Percentiles rank a stretch among this genome's conserved stretches.
phyloP scores from a whole-genome alignment of 2,329 filamentous ascomycete genomes.

The Cryphonectria nitschkei region DNA sequence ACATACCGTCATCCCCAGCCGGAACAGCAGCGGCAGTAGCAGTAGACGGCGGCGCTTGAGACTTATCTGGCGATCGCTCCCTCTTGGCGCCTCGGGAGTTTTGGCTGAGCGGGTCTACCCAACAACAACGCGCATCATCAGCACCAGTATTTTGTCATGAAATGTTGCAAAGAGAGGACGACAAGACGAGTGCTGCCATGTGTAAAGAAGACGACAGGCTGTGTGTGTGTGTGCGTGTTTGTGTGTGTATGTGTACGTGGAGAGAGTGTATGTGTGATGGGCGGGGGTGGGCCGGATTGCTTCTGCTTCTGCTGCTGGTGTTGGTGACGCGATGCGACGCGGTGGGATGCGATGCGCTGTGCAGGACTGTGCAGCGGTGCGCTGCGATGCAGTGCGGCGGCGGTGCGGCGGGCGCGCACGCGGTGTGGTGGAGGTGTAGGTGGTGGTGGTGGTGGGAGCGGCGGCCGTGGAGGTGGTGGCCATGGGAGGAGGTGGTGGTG shows the following conservation, averaged over 20 bases:
- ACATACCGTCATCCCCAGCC: slow-evolving; percentile 77
- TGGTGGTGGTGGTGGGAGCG: slow-evolving; percentile 11
- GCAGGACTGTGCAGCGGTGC: slow-evolving; percentile 12
- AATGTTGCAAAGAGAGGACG: slow-evolving; percentile 4
- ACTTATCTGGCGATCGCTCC: slow-evolving; percentile 73
- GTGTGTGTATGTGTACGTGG: neutral
- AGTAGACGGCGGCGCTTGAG: slow-evolving; percentile 56
- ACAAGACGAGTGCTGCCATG: slow-evolving; percentile 25
- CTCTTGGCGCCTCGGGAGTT: slow-evolving; percentile 74
- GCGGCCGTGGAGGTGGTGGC: neutral
- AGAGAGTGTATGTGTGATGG: slow-evolving; percentile 7
- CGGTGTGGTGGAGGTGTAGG: neutral
- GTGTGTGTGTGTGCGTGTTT: neutral
- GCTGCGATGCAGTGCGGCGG: slow-evolving; percentile 10
- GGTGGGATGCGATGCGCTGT: slow-evolving; percentile 21
- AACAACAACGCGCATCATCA: slow-evolving; percentile 39
- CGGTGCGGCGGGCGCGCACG: neutral
- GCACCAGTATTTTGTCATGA: slow-evolving; percentile 31
- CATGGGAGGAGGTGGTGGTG: slow-evolving; percentile 15
- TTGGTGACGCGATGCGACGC: slow-evolving; percentile 13
- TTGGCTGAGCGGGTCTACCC: slow-evolving; percentile 55
- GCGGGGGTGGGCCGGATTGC: neutral
- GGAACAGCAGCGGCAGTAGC: slow-evolving; percentile 35
- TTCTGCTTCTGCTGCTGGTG: too few species aligned
- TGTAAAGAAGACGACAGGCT: slow-evolving; percentile 6